These are phyloP conservation scores for Silene latifolia DNA, from an alignment of 148 eudicot genomes.

Conservation along the genomic window DNA sequence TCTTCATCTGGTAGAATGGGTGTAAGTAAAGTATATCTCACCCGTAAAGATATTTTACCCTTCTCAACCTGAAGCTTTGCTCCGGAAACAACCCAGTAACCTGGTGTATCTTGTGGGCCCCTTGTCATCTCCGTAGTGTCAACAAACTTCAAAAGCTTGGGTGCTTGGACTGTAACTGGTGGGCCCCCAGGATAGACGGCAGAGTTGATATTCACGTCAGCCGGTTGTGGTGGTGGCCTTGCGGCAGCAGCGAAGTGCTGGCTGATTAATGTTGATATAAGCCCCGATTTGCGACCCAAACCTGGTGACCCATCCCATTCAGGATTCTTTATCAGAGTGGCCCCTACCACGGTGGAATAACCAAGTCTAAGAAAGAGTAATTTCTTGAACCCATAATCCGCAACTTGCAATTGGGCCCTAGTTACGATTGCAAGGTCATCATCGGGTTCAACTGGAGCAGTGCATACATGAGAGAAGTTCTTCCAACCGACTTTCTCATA, in stretches of 20 bases:
- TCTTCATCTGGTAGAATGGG: constrained; percentile 59
- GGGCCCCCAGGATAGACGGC: constrained; percentile 99
- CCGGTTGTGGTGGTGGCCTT: constrained; percentile 76
- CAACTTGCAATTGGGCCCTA: constrained; percentile 83
- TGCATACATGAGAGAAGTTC: constrained; percentile 94
- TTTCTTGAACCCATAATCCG: constrained; percentile 78
- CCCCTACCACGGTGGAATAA: constrained; percentile 75
- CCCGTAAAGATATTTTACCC: constrained; percentile 80
- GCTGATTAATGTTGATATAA: constrained; percentile 88
- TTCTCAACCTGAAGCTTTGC: constrained; percentile 86
- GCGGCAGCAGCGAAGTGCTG: constrained; percentile 75
- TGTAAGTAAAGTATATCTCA: constrained; percentile 78
- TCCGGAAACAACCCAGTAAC: constrained; percentile 97
- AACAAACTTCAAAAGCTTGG: constrained; percentile 75
- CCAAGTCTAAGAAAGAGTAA: constrained; percentile 76
- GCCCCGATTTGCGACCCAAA: constrained; percentile 88
- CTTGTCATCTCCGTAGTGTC: constrained; percentile 92
- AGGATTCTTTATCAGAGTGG: constrained; percentile 56
- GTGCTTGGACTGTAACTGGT: constrained; percentile 81
- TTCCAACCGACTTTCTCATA: constrained; percentile 97
- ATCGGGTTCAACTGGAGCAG: constrained; percentile 93
- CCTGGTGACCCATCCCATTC: constrained; percentile 99
- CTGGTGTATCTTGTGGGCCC: constrained; percentile 97
- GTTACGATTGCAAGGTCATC: constrained; percentile 93
- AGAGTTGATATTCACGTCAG: constrained; percentile 92